Evolutionary conservation across 352 stramenopile species (phyloP).

Genomic region (Globisporangium iwayamae): DNA sequence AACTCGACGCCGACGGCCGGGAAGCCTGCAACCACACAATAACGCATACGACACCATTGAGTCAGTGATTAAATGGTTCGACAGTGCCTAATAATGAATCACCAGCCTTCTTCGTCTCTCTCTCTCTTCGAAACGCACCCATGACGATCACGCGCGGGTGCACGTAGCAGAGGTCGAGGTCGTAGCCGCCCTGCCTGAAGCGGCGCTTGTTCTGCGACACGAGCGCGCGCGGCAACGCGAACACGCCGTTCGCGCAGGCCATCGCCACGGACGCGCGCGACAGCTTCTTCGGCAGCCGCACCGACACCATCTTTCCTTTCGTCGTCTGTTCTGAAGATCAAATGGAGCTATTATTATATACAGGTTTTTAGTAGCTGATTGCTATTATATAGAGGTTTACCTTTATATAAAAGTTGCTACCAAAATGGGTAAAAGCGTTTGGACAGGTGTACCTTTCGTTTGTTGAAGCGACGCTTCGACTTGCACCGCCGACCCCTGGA

Average conservation of each 20-base stretch:
- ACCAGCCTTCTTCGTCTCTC: background rate
- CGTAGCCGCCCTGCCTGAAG: constrained; percentile 53
- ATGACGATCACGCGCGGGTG: constrained; percentile 76
- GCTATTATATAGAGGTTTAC: too few species aligned
- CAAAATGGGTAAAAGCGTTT: too few species aligned
- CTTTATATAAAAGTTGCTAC: too few species aligned
- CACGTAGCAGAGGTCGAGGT: constrained; percentile 72
- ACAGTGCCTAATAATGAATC: background rate
- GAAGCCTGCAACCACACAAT: constrained; percentile 31
- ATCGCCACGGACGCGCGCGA: constrained; percentile 14
- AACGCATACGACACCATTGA: background rate
- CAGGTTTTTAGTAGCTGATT: too few species aligned
- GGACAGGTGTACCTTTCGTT: too few species aligned
- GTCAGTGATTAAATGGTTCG: background rate
- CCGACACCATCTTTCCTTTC: background rate
- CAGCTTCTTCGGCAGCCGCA: constrained; percentile 1
- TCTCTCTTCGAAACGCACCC: constrained; percentile 29
- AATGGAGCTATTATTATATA: too few species aligned
- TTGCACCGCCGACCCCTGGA: too few species aligned
- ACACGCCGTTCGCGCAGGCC: constrained; percentile 29
- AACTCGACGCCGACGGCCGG: constrained; percentile 52
- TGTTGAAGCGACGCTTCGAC: too few species aligned
- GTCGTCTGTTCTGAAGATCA: too few species aligned
- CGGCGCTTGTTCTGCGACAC: constrained; percentile 80
- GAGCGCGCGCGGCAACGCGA: constrained; percentile 52